Base-by-base conservation (phyloP, 176 grass and related monocot genomes). In the Secale cereale region DNA sequence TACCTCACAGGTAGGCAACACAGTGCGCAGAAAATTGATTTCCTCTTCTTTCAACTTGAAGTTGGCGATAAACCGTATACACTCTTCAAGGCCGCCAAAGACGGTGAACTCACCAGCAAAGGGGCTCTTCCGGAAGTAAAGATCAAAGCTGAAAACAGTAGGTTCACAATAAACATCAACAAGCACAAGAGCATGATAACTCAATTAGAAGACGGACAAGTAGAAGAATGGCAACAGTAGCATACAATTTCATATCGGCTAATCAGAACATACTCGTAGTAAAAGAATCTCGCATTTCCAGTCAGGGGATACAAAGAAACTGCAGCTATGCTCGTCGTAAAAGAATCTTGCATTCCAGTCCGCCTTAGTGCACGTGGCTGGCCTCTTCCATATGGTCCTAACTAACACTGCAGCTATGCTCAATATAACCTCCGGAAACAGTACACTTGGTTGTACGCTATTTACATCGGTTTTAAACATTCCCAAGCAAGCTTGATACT, bases 11-110 rank as follows among this genome's bases (percentile, higher is more conserved):
- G 83, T 83, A 64, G 96, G 93, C 91, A 98, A 85, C 17, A 76
- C 78, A 23, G 93, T 81, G 6, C 52, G 85, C 77, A 98, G 61
- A 73, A 95, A 98, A 84, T 45, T 90, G 80, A 98, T 95, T 40
- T 98, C 96, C 11, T 89, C 89, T 56, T 92, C 86, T 17, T 85
- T 90, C 20, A 98, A 74, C 66, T 88, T 95, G 86, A 98, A 98
- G 91, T 98, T 98, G 36, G 96, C 93, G 66, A 98, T 90, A 26
- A 98, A 88, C n/a, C 92, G 86, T 78, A 98, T 87, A 61, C 96
- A 98, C 91, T 98, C 96, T 70, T 98, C 96, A 36, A 98, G 92
- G 75, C 96, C 96, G 76, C 89, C 96, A 37, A 98, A 98, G 40
- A 98, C 90, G 65, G 96, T 92, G 80, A 95, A 98, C 78, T 98